Percentiles rank a stretch among this genome's conserved stretches.
Conservation (phyloP, 208 protist genomes). For the Trypanosoma rangeli region DNA sequence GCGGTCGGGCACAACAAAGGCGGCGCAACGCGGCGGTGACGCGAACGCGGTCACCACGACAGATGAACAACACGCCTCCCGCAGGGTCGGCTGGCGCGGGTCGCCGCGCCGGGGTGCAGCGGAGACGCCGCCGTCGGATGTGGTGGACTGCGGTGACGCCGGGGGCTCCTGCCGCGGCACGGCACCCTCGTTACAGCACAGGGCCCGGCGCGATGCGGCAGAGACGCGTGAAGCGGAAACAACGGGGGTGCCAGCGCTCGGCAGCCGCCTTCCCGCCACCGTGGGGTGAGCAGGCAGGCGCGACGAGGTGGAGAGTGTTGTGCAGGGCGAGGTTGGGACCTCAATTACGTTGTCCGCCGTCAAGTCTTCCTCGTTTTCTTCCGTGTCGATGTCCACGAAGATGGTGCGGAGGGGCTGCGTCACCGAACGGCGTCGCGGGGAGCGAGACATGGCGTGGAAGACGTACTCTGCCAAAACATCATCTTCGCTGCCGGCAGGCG, state of each 20-base stretch:
- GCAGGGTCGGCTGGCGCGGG: not conserved
- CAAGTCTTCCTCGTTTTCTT: not conserved
- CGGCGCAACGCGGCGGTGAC: not conserved
- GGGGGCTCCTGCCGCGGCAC: conserved; percentile 6
- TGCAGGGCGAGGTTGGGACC: conserved; percentile 21
- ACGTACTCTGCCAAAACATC: conserved; percentile 13
- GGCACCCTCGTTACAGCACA: not conserved
- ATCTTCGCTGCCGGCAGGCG: not conserved
- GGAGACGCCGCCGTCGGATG: not conserved
- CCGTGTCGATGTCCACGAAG: conserved; percentile 2
- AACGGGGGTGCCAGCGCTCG: not conserved
- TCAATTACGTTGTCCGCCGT: conserved; percentile 11
- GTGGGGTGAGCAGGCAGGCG: not conserved
- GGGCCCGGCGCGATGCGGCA: not conserved
- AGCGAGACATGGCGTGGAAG: not conserved
- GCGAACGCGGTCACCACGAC: not conserved
- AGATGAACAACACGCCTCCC: not conserved
- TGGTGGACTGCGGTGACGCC: not conserved
- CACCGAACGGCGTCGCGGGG: conserved; percentile 8
- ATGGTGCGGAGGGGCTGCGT: conserved; percentile 17
- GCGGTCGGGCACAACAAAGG: conserved; percentile 21
- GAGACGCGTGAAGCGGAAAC: not conserved
- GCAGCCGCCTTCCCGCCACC: too few species aligned
- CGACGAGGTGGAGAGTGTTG: conserved; percentile 5
- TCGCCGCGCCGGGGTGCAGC: not conserved